Base-by-base conservation (phyloP, 495 filamentous ascomycete genomes). In the Parachaetomium inaequale region DNA sequence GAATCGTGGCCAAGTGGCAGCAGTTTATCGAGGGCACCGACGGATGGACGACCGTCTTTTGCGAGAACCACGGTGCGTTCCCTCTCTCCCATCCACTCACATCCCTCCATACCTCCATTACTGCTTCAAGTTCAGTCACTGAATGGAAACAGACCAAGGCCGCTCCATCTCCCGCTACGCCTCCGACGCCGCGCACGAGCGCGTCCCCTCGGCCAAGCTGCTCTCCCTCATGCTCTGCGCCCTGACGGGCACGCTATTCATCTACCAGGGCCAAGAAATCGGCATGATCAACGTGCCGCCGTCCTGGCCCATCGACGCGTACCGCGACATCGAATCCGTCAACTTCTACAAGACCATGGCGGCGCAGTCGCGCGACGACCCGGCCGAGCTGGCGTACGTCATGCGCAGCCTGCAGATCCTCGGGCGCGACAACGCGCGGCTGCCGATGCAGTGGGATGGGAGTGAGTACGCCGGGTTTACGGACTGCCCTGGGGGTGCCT, bases 201-300 rank as follows among this genome's bases (percentile, higher is more conserved):
- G 84, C 14, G 66, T 73, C 11, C 43, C 72, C 15, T 76, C 79
- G 0, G 81, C 82, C 3, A 90, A 90, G 74, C 80, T 89, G 79
- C 72, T 91, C 26, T 55, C 67, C 11, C 49, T 75, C 45, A 64
- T 70, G 71, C 59, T 38, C 74, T 77, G 56, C 4, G 68, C 86
- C 26, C 71, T 88, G 61, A 82, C 81, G 3, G 89, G 89, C 2
- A 90, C 88, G 0, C 77, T 88, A 2, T 92, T 88, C 68, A 67
- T 91, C 6, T 91, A 89, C 63, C 88, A 92, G 65, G 89, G 89
- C 10, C 87, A 93, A 66, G 89, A 93, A 64, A 72, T 92, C 17
- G 89, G 87, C 2, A 90, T 91, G 85, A 78, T 81, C 34, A 91
- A 92, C 67, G 81, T 88, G 26, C 87, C 89, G 0, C 62, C 67